phyloP scores from a whole-genome alignment of 129 eudicot species.

The Artemisia tridentata region DNA sequence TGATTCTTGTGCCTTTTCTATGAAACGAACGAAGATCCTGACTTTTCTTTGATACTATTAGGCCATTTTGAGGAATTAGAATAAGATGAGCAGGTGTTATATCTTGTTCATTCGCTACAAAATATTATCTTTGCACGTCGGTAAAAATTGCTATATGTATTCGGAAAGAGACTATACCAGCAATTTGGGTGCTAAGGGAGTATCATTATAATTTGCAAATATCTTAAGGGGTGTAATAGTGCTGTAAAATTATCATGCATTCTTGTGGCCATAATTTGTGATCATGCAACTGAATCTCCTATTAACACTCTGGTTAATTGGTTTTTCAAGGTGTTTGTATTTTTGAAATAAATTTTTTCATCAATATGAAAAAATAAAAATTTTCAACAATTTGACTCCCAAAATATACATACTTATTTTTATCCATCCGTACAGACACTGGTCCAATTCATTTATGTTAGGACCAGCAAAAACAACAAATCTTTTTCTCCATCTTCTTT shows the following conservation, averaged over 20 bases:
- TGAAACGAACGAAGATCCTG: too few relatives aligned
- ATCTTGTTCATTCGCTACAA: too few relatives aligned
- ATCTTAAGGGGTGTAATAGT: background rate
- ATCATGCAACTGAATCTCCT: conserved; percentile 37
- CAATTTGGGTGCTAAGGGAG: background rate
- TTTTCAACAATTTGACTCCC: conserved; percentile 25
- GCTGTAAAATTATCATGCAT: conserved; percentile 1
- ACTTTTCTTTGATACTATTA: too few relatives aligned
- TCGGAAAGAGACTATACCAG: too few relatives aligned
- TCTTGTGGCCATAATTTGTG: conserved; percentile 37
- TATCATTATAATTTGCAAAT: background rate
- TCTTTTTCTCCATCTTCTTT: conserved; percentile 12
- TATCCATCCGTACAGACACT: conserved; percentile 24
- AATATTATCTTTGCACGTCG: too few relatives aligned
- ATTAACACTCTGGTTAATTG: conserved; percentile 39
- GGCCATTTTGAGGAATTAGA: too few relatives aligned
- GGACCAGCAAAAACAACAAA: conserved; percentile 27
- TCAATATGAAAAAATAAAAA: conserved; percentile 27
- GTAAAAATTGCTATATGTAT: too few relatives aligned
- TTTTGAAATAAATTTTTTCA: conserved; percentile 17
- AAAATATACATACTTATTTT: conserved; percentile 16
- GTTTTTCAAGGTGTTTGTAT: conserved; percentile 31
- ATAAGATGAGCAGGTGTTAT: too few relatives aligned
- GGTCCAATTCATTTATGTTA: conserved; percentile 42
- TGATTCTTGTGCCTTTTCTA: too few relatives aligned